Conservation (phyloP, 371 early-diverging fungal species). For the Rhizopus stolonifer region DNA sequence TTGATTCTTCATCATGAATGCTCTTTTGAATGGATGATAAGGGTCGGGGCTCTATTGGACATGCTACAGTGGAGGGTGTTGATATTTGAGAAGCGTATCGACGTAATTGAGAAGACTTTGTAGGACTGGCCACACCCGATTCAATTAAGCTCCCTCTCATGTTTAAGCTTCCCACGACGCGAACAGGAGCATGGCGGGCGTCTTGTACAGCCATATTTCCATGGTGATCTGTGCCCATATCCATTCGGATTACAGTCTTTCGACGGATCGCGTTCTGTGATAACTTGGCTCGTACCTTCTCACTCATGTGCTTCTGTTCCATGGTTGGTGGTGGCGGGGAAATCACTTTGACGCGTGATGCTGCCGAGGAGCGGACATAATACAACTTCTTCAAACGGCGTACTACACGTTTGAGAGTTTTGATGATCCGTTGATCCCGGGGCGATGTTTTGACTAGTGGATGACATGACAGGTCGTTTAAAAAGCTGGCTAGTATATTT, state of each 20-base stretch:
- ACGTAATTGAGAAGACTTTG: conserved; percentile 7
- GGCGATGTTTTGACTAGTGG: conserved; percentile 45
- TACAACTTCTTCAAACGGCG: conserved; percentile 45
- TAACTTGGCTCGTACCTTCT: conserved; percentile 31
- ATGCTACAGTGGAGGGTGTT: neutral
- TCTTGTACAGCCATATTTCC: conserved; percentile 39
- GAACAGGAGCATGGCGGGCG: conserved; percentile 33
- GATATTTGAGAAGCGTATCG: conserved; percentile 11
- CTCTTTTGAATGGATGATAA: conserved; percentile 9
- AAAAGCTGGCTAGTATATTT: conserved; percentile 37
- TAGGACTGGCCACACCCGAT: conserved; percentile 8
- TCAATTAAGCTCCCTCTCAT: conserved; percentile 19
- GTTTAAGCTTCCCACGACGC: conserved; percentile 33
- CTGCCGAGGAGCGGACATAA: conserved; percentile 29
- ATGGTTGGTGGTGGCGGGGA: conserved; percentile 33
- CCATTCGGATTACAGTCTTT: conserved; percentile 24
- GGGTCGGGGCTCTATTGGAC: too few relatives aligned
- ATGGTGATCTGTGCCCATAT: conserved; percentile 28
- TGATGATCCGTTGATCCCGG: conserved; percentile 60
- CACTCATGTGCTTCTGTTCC: conserved; percentile 31
- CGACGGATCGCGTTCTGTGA: conserved; percentile 28
- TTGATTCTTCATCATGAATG: conserved; percentile 1
- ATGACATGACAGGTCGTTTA: conserved; percentile 45
- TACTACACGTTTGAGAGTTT: conserved; percentile 51
- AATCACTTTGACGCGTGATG: conserved; percentile 32